phyloP scores from a whole-genome alignment of 1,284 basidiomycete genomes.

The Testicularia cyperi region DNA sequence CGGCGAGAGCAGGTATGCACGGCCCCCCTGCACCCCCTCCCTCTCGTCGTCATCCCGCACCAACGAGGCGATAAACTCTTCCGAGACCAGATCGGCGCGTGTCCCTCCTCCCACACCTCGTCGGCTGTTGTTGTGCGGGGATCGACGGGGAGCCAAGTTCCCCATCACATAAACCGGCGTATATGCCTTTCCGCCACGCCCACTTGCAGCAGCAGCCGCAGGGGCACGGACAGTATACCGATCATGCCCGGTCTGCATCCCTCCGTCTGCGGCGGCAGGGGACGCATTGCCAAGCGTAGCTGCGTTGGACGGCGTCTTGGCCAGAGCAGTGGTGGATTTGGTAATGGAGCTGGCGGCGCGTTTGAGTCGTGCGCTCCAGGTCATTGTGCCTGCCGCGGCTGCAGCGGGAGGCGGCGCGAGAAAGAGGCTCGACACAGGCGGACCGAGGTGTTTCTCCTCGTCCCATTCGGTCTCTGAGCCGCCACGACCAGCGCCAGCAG shows the following conservation, averaged over 20 bases:
- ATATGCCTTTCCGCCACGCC: too few species aligned
- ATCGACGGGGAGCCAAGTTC: too few species aligned
- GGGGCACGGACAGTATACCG: too few species aligned
- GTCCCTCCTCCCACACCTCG: not conserved
- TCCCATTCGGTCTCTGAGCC: not conserved
- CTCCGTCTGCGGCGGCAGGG: slow-evolving; percentile 3
- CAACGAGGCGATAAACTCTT: slow-evolving; percentile 24
- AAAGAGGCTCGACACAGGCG: slow-evolving; percentile 35
- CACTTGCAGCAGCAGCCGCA: too few species aligned
- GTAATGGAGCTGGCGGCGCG: slow-evolving; percentile 11
- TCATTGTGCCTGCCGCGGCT: slow-evolving; percentile 2
- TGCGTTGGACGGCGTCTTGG: not conserved
- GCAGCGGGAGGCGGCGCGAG: slow-evolving; percentile 8
- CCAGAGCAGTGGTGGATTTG: not conserved
- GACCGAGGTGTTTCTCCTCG: slow-evolving; percentile 16
- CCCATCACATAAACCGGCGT: too few species aligned
- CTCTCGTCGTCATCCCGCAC: not conserved
- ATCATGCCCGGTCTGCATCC: too few species aligned
- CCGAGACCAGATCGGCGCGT: slow-evolving; percentile 23
- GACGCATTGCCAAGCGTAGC: slow-evolving; percentile 7
- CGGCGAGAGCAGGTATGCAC: slow-evolving; percentile 8
- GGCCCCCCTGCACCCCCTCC: too few species aligned
- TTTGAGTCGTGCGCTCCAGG: slow-evolving; percentile 13
- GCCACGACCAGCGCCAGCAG: too few species aligned
- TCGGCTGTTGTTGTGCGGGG: too few species aligned